Base-by-base conservation (phyloP, 495 filamentous ascomycete genomes). In the Hyaloscypha variabilis region DNA sequence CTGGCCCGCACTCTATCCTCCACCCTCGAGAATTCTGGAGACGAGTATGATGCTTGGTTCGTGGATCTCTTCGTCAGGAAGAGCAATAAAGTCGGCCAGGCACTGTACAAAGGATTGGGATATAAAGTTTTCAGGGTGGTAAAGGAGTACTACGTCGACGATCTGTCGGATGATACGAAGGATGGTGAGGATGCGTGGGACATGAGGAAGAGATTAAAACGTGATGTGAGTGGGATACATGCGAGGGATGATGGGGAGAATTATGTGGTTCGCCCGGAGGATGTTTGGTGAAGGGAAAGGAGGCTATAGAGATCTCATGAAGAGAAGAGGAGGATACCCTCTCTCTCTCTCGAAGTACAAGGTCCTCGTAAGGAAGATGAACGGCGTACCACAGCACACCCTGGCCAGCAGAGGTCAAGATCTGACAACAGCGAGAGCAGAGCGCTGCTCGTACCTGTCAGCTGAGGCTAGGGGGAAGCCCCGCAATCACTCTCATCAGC, bases 51-150 rank as follows among this genome's bases (percentile, higher is more conserved):
- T 54, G 91, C 93, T 36, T 97, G 93, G 90, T 99, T 99, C 72
- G 91, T 98, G 36, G 95, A 99, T 75, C 77, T 99, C 24, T 99
- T 95, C 73, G 95, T 98, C 14, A 83, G 95, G 28, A 89, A 88
- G 60, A 91, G 91, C 62, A 99, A 99, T 74, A 81, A 89, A 74
- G 88, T 91, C 58, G 95, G 94, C 8, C 89, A 96, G 61, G 82
- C 83, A 57, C 89, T 99, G 79, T 99, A 99, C 73, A 88, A 88
- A 74, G 88, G 87, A 58, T 90, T 98, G 87, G 95, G 95, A 74
- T 97, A 84, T 73, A 91, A 86, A 60, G 88, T 97, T 68, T 99
- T 90, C 79, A 83, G 95, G 21, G 85, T 90, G 2, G 94, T 99
- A 24, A 84, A 93, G 58, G 89, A 88, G 70, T 99, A 99, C 76